phyloP scores from a whole-genome alignment of 768 basidiomycete genomes.

The Gymnopilus junonius region DNA sequence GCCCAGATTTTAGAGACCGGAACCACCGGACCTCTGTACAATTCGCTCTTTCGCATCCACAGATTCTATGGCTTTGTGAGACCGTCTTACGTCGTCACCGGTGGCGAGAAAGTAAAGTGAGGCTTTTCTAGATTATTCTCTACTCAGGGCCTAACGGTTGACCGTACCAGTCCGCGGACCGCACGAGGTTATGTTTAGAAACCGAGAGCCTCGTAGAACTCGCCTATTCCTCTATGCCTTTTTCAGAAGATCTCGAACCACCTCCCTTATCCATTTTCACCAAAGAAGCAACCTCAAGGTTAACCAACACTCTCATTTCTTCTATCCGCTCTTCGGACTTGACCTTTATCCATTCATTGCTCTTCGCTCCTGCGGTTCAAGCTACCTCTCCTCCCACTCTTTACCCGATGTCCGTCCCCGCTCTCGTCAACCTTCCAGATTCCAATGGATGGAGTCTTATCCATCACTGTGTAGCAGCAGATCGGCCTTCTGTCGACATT shows the following conservation, averaged over 20 bases:
- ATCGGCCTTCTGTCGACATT: slow-evolving; percentile 59
- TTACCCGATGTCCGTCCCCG: slow-evolving; percentile 50
- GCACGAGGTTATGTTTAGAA: slow-evolving; percentile 37
- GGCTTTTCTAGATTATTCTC: slow-evolving; percentile 22
- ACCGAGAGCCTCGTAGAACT: slow-evolving; percentile 43
- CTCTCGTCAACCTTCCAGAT: slow-evolving; percentile 74
- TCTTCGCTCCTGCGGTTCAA: slow-evolving; percentile 52
- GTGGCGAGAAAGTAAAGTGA: slow-evolving; percentile 63
- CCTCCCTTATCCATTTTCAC: slow-evolving; percentile 48
- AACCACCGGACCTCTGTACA: slow-evolving; percentile 77
- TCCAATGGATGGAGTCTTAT: slow-evolving; percentile 72
- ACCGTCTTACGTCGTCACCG: slow-evolving; percentile 62
- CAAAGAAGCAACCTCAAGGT: slow-evolving; percentile 41
- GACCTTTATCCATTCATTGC: slow-evolving; percentile 53
- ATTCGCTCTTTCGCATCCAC: slow-evolving; percentile 64
- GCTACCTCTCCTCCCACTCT: slow-evolving; percentile 42
- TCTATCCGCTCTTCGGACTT: slow-evolving; percentile 55
- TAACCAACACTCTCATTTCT: slow-evolving; percentile 58
- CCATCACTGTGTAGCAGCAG: slow-evolving; percentile 66
- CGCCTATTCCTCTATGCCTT: slow-evolving; percentile 41
- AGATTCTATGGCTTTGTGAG: slow-evolving; percentile 74
- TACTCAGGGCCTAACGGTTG: slow-evolving; percentile 13
- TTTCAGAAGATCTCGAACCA: slow-evolving; percentile 41
- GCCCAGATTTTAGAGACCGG: slow-evolving; percentile 73
- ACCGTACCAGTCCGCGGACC: slow-evolving; percentile 41